A percentile compares a stretch with the other conserved stretches of the same genome.
phyloP scores from a whole-genome alignment of 2,329 filamentous ascomycete species.

The Periconia sp. region DNA sequence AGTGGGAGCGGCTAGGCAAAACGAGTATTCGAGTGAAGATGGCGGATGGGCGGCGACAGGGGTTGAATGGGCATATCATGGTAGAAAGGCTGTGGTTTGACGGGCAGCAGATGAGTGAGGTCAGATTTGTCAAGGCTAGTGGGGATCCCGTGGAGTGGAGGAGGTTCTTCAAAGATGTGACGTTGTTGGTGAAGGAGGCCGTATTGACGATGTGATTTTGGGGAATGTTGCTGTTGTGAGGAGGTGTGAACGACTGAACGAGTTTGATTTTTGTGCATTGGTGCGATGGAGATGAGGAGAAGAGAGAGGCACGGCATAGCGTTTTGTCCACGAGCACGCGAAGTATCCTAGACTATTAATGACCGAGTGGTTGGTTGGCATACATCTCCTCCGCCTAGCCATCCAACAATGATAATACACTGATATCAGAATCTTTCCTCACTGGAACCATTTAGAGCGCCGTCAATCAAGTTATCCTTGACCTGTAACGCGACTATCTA shows the following conservation, averaged over 20 bases:
- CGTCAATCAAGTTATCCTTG: too few species aligned
- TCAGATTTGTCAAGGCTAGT: constrained; percentile 90
- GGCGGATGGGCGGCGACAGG: constrained; percentile 70
- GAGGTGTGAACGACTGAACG: background rate
- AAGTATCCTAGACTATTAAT: too few species aligned
- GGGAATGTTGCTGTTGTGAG: too few species aligned
- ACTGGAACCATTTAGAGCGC: too few species aligned
- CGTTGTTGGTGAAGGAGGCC: constrained; percentile 81
- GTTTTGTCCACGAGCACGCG: too few species aligned
- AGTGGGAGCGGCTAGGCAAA: constrained; percentile 51
- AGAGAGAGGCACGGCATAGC: too few species aligned
- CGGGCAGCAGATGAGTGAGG: constrained; percentile 69
- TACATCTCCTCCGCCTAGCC: too few species aligned
- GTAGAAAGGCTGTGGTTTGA: constrained; percentile 69
- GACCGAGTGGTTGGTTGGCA: too few species aligned
- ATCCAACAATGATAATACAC: too few species aligned
- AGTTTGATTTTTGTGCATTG: background rate
- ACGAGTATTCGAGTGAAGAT: constrained; percentile 73
- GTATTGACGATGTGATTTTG: constrained; percentile 55
- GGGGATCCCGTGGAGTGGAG: constrained; percentile 97
- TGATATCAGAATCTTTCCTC: too few species aligned
- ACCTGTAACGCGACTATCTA: too few species aligned
- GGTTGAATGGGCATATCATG: constrained; percentile 72
- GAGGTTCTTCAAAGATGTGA: constrained; percentile 95
- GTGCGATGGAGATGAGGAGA: background rate